These are phyloP conservation scores for Colletotrichum sp. DNA, from an alignment of 2,329 filamentous ascomycete species.

Conservation along the genomic window DNA sequence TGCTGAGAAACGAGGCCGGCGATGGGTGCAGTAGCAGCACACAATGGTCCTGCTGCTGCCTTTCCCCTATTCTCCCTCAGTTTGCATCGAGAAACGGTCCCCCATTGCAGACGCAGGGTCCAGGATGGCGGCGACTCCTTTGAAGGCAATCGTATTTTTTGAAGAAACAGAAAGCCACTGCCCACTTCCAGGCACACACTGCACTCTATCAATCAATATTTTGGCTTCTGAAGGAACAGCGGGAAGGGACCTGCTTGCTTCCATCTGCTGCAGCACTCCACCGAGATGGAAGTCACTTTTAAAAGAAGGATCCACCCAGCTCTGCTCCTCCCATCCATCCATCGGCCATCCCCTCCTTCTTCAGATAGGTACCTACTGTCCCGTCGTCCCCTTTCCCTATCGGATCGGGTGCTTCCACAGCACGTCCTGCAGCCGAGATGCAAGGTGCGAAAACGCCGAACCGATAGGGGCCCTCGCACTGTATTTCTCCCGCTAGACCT, in stretches of 20 bases:
- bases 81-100: neutral
- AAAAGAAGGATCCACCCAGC: neutral
- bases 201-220: neutral
- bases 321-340: neutral
- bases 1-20: neutral
- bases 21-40: neutral
- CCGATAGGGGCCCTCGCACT: neutral
- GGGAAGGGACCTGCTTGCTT: neutral
- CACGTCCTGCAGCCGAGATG: neutral
- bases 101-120: neutral
- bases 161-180: neutral
- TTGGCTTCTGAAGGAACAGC: neutral
- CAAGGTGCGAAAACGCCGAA: neutral
- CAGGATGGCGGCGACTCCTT: neutral
- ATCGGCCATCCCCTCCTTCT: neutral
- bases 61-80: neutral
- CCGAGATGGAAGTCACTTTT: neutral
- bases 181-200: neutral
- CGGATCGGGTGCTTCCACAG: conserved; percentile 3
- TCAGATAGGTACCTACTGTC: neutral
- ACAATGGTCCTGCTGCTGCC: neutral
- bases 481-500: neutral
- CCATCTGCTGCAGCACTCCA: neutral
- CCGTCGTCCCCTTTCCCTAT: neutral
- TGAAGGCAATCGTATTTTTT: neutral